Evolutionary conservation across 805 yeast genomes (phyloP).

Genomic region (Myxozyma mucilagina): DNA sequence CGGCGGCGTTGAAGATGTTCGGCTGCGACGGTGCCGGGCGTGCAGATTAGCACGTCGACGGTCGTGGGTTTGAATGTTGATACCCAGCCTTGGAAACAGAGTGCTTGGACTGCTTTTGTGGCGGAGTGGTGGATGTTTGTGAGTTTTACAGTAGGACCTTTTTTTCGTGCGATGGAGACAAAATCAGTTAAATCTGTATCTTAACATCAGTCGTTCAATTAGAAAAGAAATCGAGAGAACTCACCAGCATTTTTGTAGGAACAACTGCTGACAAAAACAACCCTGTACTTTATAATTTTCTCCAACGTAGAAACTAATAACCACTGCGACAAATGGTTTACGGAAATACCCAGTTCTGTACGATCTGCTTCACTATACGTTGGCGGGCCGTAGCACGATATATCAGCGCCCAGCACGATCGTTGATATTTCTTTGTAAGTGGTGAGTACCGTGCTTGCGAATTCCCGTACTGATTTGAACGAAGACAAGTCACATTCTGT

Average conservation of each 20-base stretch:
- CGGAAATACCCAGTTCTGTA: constrained; percentile 23
- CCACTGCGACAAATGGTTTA: constrained; percentile 32
- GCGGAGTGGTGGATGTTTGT: constrained; percentile 4
- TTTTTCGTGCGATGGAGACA: neutral
- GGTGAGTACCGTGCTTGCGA: constrained; percentile 31
- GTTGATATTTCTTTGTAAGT: constrained; percentile 28
- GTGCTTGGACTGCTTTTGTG: constrained; percentile 24
- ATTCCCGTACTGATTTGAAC: constrained; percentile 17
- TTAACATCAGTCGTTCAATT: neutral
- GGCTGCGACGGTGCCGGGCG: constrained; percentile 9
- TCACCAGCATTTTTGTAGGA: constrained; percentile 21
- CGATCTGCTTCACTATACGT: constrained; percentile 23
- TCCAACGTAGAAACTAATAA: constrained; percentile 18
- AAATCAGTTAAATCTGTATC: constrained; percentile 10
- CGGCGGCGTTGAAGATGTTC: neutral
- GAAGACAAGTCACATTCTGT: constrained; percentile 24
- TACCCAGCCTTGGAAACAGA: constrained; percentile 19
- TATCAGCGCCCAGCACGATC: constrained; percentile 29
- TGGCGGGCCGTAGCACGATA: constrained; percentile 26
- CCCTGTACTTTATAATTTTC: constrained; percentile 15
- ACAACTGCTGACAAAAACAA: constrained; percentile 23
- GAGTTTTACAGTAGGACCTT: neutral
- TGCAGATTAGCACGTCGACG: constrained; percentile 22
- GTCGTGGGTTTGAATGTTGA: constrained; percentile 1
- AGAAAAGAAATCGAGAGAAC: neutral